Conservation (phyloP, 164 flowering plant species). For the Platanus orientalis region DNA sequence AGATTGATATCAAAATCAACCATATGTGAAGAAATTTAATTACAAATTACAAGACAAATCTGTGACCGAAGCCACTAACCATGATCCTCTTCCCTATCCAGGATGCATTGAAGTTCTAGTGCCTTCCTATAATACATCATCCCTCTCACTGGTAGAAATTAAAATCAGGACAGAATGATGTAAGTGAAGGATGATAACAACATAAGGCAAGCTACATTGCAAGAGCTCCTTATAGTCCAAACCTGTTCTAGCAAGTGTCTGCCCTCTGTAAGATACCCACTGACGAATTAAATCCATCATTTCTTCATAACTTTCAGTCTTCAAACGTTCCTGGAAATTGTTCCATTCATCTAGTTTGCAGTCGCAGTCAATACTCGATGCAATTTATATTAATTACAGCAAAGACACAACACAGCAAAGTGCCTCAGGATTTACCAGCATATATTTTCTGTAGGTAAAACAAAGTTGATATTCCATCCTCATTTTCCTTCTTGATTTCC, state of each 20-base stretch:
- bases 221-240: constrained; percentile 1
- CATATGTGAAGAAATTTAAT: constrained; percentile 27
- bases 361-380: background rate
- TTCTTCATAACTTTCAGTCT: constrained; percentile 29
- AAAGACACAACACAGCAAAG: constrained; percentile 1
- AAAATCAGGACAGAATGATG: constrained; percentile 3
- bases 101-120: constrained; percentile 77
- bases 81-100: constrained; percentile 64
- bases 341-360: constrained; percentile 73
- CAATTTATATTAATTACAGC: constrained; percentile 9
- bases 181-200: constrained; percentile 4
- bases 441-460: constrained; percentile 89
- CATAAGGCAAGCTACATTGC: constrained; percentile 5
- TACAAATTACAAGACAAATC: background rate
- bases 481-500: constrained; percentile 82
- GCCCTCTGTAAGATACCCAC: constrained; percentile 98
- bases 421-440: constrained; percentile 56
- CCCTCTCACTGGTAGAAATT: constrained; percentile 70
- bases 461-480: constrained; percentile 87
- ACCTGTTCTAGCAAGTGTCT: constrained; percentile 96
- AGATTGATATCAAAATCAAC: background rate
- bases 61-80: constrained; percentile 39
- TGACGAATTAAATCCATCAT: constrained; percentile 25
- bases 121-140: constrained; percentile 98
- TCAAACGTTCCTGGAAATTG: constrained; percentile 56